Conservation (phyloP, 2,329 filamentous ascomycete genomes). For the Beauveria varroae region DNA sequence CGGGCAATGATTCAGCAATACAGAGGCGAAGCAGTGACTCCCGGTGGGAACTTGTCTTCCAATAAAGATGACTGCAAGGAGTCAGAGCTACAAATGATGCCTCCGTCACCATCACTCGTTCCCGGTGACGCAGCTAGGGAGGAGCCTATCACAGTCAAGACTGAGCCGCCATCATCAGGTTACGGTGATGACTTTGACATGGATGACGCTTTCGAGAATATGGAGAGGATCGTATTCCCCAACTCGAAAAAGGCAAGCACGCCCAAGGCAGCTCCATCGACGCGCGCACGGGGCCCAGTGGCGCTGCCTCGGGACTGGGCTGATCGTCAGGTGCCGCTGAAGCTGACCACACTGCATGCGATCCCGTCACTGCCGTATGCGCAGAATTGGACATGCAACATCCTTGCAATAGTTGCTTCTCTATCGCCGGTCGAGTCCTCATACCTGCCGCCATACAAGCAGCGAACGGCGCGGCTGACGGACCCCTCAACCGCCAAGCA, state of each 20-base stretch:
- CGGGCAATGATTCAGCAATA: slow-evolving; percentile 16
- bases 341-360: slow-evolving; percentile 41
- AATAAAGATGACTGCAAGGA: not conserved
- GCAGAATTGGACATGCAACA: slow-evolving; percentile 51
- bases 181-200: slow-evolving; percentile 14
- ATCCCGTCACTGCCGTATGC: slow-evolving; percentile 47
- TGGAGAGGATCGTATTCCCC: slow-evolving; percentile 30
- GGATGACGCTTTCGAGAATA: slow-evolving; percentile 29
- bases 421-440: slow-evolving; percentile 42
- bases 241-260: slow-evolving; percentile 12
- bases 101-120: not conserved
- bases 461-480: slow-evolving; percentile 43
- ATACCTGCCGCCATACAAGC: slow-evolving; percentile 40
- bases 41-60: not conserved
- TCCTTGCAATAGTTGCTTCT: slow-evolving; percentile 42
- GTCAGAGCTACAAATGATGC: not conserved
- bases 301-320: slow-evolving; percentile 34
- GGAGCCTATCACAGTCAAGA: not conserved
- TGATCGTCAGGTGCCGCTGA: slow-evolving; percentile 36
- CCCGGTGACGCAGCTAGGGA: not conserved
- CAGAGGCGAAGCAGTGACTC: not conserved
- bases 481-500: slow-evolving; percentile 46
- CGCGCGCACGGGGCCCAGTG: slow-evolving; percentile 18
- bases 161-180: not conserved
- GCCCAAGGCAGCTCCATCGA: slow-evolving; percentile 8